Evolutionary conservation across 2,329 filamentous ascomycete genomes (phyloP).

Genomic region (Akanthomyces lecanii): DNA sequence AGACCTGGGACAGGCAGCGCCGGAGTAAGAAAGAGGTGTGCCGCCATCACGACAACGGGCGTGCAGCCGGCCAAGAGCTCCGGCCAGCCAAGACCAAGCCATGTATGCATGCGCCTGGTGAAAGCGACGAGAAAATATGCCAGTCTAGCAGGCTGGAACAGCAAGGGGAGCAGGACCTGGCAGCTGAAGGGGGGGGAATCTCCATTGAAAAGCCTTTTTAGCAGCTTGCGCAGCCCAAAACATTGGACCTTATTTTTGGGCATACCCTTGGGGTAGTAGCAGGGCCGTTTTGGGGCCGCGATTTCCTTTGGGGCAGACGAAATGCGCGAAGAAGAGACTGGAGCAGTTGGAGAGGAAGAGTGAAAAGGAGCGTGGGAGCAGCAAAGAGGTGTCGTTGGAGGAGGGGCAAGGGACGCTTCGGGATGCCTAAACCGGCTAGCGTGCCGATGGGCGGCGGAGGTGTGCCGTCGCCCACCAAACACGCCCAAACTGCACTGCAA

Average conservation of each 20-base stretch:
- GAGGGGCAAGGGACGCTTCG: neutral
- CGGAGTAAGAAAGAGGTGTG: neutral
- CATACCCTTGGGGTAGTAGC: slow-evolving; percentile 13
- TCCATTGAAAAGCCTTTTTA: slow-evolving; percentile 6
- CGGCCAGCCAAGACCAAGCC: neutral
- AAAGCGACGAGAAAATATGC: slow-evolving; percentile 7
- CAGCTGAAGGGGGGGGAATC: neutral
- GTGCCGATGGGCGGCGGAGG: neutral
- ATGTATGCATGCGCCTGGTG: neutral
- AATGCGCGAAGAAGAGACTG: neutral
- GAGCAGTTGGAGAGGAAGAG: neutral
- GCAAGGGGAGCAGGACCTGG: neutral
- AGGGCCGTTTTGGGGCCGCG: slow-evolving; percentile 6
- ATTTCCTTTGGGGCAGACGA: neutral
- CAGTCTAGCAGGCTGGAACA: neutral
- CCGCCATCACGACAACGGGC: neutral
- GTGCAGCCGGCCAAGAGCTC: neutral
- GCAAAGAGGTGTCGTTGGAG: slow-evolving; percentile 3
- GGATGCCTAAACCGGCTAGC: slow-evolving; percentile 5
- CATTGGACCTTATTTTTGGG: neutral
- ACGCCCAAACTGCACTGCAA: neutral
- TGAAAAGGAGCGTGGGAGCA: neutral
- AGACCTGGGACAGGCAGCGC: neutral
- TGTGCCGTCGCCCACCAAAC: too few relatives aligned
- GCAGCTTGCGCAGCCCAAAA: slow-evolving; percentile 13